Percentiles rank a stretch among this genome's conserved stretches.
Evolutionary conservation across 192 early-diverging fungal genomes (phyloP).

Genomic region (Jimgerdemannia lactiflua): DNA sequence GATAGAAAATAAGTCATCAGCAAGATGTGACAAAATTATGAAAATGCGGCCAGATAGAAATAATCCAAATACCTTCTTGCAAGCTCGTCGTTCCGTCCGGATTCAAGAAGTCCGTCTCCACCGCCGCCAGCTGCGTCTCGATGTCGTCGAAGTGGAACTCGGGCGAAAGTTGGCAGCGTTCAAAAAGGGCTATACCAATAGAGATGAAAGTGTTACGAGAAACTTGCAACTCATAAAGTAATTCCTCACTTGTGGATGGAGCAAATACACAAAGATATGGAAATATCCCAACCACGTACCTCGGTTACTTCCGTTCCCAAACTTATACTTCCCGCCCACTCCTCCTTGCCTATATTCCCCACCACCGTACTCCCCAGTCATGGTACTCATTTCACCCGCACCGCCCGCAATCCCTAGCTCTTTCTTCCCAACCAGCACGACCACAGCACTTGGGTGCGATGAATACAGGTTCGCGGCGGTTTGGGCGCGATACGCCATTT

Average conservation of each 20-base stretch:
- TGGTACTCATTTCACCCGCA: not conserved
- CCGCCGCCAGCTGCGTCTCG: slow-evolving; percentile 55
- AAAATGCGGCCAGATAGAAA: slow-evolving; percentile 14
- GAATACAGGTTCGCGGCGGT: slow-evolving; percentile 64
- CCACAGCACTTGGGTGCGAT: slow-evolving; percentile 53
- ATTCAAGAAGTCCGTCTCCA: slow-evolving; percentile 46
- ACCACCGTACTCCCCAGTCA: not conserved
- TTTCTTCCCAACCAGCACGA: slow-evolving; percentile 37
- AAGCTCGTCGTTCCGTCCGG: slow-evolving; percentile 11
- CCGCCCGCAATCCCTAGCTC: slow-evolving; percentile 11
- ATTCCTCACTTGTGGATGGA: no score
- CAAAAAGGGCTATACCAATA: slow-evolving; percentile 48
- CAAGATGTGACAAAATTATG: slow-evolving; percentile 35
- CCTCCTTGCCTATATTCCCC: not conserved
- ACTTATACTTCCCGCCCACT: slow-evolving; percentile 12
- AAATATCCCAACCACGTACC: slow-evolving; percentile 1
- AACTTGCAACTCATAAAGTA: not conserved
- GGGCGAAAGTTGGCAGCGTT: slow-evolving; percentile 59
- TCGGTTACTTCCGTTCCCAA: slow-evolving; percentile 31
- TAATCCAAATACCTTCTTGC: slow-evolving; percentile 44
- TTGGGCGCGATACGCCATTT: slow-evolving; percentile 65
- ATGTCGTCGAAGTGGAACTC: slow-evolving; percentile 77
- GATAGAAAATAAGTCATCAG: no score
- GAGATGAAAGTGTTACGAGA: not conserved
- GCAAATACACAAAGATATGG: no score